A percentile compares a stretch with the other conserved stretches of the same genome.
Conservation (phyloP, 495 filamentous ascomycete species). For the Penicillium manginii region DNA sequence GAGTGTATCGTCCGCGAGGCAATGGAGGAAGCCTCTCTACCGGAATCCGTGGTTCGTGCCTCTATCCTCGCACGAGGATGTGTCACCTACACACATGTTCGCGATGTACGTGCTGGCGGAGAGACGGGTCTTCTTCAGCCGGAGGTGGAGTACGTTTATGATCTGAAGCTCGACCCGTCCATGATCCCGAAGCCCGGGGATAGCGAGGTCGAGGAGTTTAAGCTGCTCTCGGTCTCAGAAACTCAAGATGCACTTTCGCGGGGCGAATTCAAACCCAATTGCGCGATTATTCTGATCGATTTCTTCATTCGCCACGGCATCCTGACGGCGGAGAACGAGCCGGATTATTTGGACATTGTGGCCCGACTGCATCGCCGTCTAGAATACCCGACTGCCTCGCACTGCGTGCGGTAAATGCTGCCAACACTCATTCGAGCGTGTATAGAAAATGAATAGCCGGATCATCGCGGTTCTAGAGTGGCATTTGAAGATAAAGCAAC, state of each 20-base stretch:
- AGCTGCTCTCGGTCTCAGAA: conserved; percentile 72
- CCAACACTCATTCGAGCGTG: background rate
- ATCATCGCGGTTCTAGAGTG: background rate
- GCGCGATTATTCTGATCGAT: conserved; percentile 78
- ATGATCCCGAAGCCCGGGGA: conserved; percentile 76
- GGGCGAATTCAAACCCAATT: conserved; percentile 93
- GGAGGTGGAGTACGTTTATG: conserved; percentile 90
- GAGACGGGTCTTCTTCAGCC: conserved; percentile 89
- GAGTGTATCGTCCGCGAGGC: conserved; percentile 85
- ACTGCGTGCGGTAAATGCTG: conserved; percentile 21
- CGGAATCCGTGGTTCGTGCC: conserved; percentile 67
- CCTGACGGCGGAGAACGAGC: conserved; percentile 79
- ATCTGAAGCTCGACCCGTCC: conserved; percentile 73
- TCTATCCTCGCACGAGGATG: conserved; percentile 63
- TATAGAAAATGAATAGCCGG: background rate
- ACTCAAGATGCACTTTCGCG: conserved; percentile 68
- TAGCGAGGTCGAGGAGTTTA: conserved; percentile 86
- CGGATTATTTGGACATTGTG: conserved; percentile 76
- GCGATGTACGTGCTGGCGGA: conserved; percentile 77
- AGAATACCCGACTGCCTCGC: conserved; percentile 71
- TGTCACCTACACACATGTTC: conserved; percentile 83
- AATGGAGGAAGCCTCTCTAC: conserved; percentile 86
- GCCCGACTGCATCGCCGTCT: conserved; percentile 76
- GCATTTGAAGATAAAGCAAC: background rate
- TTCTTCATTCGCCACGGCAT: conserved; percentile 91